phyloP scores from a whole-genome alignment of 768 basidiomycete genomes.

The Chalciporus chontae region DNA sequence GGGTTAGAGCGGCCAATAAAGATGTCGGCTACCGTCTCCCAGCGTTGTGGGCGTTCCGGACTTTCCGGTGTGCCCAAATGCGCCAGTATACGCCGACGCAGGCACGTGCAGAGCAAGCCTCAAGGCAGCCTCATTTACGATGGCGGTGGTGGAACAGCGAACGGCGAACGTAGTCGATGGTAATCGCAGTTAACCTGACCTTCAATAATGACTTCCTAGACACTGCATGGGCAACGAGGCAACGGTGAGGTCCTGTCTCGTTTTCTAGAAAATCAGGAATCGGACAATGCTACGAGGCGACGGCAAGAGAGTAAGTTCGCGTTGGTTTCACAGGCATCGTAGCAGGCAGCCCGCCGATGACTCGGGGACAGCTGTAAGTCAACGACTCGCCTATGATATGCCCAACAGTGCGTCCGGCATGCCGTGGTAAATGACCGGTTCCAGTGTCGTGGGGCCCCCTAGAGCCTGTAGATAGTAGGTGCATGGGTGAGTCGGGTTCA shows the following conservation, averaged over 20 bases:
- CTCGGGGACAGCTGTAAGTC: no score
- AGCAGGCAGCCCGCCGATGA: no score
- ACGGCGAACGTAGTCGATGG: constrained; percentile 5
- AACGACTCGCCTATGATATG: no score
- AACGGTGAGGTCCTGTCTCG: constrained; percentile 18
- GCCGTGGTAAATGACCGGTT: no score
- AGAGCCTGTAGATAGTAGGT: no score
- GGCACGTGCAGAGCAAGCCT: constrained; percentile 16
- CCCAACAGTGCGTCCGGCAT: no score
- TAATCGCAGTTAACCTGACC: constrained; percentile 7
- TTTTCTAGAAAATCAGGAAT: constrained; percentile 4
- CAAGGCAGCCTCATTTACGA: constrained; percentile 22
- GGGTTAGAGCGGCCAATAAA: not conserved
- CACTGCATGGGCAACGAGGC: constrained; percentile 21
- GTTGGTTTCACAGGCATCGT: not conserved
- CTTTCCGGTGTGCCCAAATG: not conserved
- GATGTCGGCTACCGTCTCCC: not conserved
- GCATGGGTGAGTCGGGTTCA: no score
- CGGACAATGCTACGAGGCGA: not conserved
- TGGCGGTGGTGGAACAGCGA: constrained; percentile 20
- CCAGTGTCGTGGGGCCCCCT: no score
- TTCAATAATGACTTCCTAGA: constrained; percentile 3
- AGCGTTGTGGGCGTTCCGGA: constrained; percentile 2
- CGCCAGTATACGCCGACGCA: not conserved
- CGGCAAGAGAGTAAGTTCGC: not conserved